phyloP scores from a whole-genome alignment of 2,329 filamentous ascomycete species.

The Thelonectria rubi region DNA sequence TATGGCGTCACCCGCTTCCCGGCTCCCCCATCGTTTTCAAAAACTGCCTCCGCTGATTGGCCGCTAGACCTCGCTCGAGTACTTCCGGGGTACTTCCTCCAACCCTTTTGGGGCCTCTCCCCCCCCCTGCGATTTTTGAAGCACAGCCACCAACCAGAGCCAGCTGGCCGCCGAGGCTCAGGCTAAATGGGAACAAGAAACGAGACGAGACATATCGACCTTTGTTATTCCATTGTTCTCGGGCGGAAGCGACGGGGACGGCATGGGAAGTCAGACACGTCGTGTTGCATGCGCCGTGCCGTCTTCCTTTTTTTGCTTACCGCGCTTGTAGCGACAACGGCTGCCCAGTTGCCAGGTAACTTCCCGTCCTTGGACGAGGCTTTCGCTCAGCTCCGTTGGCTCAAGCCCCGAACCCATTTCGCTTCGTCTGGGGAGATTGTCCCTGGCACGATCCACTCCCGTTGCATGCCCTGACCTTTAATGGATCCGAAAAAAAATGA shows the following conservation, averaged over 20 bases:
- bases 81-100: slow-evolving; percentile 13
- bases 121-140: no score
- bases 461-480: slow-evolving; percentile 3
- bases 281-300: background rate
- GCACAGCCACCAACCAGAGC: no score
- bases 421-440: slow-evolving; percentile 16
- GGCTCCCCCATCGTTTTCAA: background rate
- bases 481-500: slow-evolving; percentile 2
- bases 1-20: slow-evolving; percentile 6
- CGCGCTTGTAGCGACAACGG: background rate
- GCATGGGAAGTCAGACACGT: background rate
- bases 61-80: background rate
- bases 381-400: background rate
- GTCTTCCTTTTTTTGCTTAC: background rate
- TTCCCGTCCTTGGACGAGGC: background rate
- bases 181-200: slow-evolving; percentile 11
- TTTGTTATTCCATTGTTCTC: background rate
- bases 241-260: background rate
- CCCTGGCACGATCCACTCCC: slow-evolving; percentile 15
- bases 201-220: slow-evolving; percentile 6
- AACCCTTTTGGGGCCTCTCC: background rate
- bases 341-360: background rate
- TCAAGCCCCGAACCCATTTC: slow-evolving; percentile 14
- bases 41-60: slow-evolving; percentile 12
- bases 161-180: background rate